phyloP scores from a whole-genome alignment of 164 flowering plant genomes.

The Platanus orientalis region DNA sequence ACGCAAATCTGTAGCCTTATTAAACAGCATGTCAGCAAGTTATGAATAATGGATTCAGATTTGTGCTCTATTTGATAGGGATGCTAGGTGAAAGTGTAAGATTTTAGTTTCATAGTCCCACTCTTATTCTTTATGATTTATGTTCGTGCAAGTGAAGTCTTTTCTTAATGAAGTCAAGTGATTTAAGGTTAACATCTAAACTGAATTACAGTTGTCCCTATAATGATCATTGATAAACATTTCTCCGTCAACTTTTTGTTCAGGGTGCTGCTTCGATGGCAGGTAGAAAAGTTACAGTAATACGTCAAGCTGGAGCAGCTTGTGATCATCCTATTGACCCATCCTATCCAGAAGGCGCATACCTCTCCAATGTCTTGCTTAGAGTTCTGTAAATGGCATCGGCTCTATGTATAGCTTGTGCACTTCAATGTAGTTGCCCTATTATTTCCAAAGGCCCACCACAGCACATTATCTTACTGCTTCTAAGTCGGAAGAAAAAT shows the following conservation, averaged over 20 bases:
- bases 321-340: slow-evolving; percentile 95
- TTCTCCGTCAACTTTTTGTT: background rate
- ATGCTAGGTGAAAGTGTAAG: too few species aligned
- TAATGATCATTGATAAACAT: background rate
- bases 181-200: too few species aligned
- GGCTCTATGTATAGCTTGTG: background rate
- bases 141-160: too few species aligned
- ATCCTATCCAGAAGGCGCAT: slow-evolving; percentile 84
- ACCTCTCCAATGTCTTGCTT: slow-evolving; percentile 72
- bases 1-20: too few species aligned
- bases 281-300: slow-evolving; percentile 58
- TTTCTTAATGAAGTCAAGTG: too few species aligned
- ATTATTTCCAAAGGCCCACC: background rate
- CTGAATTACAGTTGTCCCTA: background rate
- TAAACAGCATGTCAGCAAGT: too few species aligned
- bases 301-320: slow-evolving; percentile 82
- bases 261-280: slow-evolving; percentile 87
- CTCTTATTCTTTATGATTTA: too few species aligned
- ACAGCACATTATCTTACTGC: too few species aligned
- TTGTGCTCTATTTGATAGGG: too few species aligned
- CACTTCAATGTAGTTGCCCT: background rate
- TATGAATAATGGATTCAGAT: too few species aligned
- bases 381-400: slow-evolving; percentile 45
- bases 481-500: background rate
- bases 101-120: too few species aligned